Evolutionary conservation across 192 early-diverging fungal species (phyloP), one percentile per base, ranked within the genome.

Genomic region (Coemansia furcata): DNA sequence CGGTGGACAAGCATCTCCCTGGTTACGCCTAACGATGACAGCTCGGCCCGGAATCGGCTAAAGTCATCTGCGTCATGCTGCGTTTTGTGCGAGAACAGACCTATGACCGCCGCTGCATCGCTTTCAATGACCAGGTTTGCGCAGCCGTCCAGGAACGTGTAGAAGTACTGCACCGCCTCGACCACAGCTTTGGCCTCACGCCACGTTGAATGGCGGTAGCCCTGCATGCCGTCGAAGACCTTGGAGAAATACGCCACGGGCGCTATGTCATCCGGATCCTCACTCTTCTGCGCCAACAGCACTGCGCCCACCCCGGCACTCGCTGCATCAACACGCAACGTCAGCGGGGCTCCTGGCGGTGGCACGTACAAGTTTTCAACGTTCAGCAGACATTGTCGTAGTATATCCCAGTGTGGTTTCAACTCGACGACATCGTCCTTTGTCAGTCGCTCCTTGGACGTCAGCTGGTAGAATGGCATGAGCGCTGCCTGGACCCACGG

Each of bases 201-300:
- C 55, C 46, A 75, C 5, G 67, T 61, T 8, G 67, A 30, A 23
- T 68, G 68, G 4, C 54, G 54, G 12, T 36, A 30, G 35, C 73
- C 73, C 21, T 75, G 73, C 47, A 30, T 19, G 3, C 73, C 61
- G 33, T 68, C 62, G n/a, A 74, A 74, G 23, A 47, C 62, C 47
- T 74, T 74, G 2, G 67, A 69, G 38, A 43, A 74, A 63, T 74
- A 74, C 33, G 73, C 73, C 3, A 68, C 67, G 5, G 50, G 60
- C 23, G 23, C 23, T 26, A 26, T 26, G 23, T 26, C 23, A 26
- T 26, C 23, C 1, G 23, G 23, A 26, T 26, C 23, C 23, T 26
- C 23, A 1, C 23, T 26, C 23, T 26, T 26, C 23, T 26, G 23
- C 23, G 23, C 23, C 23, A 26, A 26, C 23, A 26, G 23, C 23